Evolutionary conservation across 2,329 filamentous ascomycete genomes (phyloP).

Genomic region (Colletotrichum sp.): DNA sequence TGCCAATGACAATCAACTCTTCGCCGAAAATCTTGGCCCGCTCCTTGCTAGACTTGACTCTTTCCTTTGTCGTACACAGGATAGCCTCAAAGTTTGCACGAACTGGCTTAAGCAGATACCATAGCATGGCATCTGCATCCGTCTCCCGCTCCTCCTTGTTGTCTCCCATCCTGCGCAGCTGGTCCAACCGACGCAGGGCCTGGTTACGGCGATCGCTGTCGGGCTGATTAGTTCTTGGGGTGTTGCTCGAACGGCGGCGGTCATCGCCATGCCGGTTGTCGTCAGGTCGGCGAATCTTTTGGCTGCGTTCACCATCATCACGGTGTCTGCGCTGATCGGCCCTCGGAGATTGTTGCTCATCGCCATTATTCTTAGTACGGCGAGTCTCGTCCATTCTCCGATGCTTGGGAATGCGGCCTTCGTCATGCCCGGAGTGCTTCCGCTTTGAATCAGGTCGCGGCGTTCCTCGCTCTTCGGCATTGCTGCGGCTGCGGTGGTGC

Average conservation of each 20-base stretch:
- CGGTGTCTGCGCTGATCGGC: constrained; percentile 32
- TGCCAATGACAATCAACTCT: constrained; percentile 66
- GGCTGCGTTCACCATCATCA: constrained; percentile 26
- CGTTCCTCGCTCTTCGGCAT: constrained; percentile 55
- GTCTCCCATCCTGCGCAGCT: constrained; percentile 51
- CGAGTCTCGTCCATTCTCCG: constrained; percentile 45
- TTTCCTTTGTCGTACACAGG: constrained; percentile 65
- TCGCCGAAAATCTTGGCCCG: constrained; percentile 66
- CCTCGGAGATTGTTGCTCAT: constrained; percentile 38
- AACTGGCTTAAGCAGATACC: constrained; percentile 61
- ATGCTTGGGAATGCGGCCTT: constrained; percentile 46
- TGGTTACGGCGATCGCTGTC: constrained; percentile 42
- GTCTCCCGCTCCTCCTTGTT: constrained; percentile 52
- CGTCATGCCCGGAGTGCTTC: constrained; percentile 60
- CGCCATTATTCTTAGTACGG: constrained; percentile 39
- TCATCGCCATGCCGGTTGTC: constrained; percentile 32
- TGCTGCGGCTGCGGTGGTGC: constrained; percentile 55
- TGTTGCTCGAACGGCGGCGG: constrained; percentile 29
- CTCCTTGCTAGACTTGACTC: constrained; percentile 65
- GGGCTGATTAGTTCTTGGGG: constrained; percentile 10
- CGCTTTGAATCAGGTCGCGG: constrained; percentile 63
- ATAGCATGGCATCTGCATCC: constrained; percentile 52
- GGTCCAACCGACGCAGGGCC: constrained; percentile 44
- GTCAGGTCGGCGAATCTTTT: constrained; percentile 42
- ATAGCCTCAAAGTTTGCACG: constrained; percentile 64